Percentiles rank a stretch among this genome's conserved stretches.
Conservation (phyloP, 495 filamentous ascomycete genomes). For the Tuber magnatum region DNA sequence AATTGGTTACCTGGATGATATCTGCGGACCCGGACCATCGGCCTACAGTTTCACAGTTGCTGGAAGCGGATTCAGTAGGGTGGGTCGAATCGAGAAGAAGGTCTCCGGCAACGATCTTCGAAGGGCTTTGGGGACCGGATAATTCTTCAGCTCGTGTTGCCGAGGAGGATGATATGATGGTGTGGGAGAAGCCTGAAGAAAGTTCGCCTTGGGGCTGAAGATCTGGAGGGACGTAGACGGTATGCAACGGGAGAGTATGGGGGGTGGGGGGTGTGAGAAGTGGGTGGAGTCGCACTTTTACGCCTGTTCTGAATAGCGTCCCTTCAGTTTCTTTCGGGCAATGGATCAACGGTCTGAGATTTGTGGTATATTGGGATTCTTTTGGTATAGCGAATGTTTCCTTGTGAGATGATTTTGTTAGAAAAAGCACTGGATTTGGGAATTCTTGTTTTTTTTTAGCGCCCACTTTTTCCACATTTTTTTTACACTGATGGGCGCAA, state of each 20-base stretch:
- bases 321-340: conserved; percentile 18
- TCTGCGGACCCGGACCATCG: conserved; percentile 63
- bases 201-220: neutral
- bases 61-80: conserved; percentile 58
- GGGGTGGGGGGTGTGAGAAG: conserved; percentile 13
- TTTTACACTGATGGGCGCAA: conserved; percentile 14
- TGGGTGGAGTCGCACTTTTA: conserved; percentile 29
- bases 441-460: conserved; percentile 11
- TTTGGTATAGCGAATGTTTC: conserved; percentile 21
- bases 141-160: conserved; percentile 13
- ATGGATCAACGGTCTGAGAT: conserved; percentile 10
- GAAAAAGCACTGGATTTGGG: conserved; percentile 13
- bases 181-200: neutral
- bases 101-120: conserved; percentile 81
- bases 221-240: conserved; percentile 3
- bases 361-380: conserved; percentile 14
- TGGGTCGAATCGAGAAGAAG: conserved; percentile 70
- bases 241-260: conserved; percentile 20
- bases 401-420: conserved; percentile 6
- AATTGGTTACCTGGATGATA: conserved; percentile 84
- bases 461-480: conserved; percentile 21
- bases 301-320: conserved; percentile 25
- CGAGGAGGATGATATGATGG: conserved; percentile 30
- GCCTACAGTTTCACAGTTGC: conserved; percentile 65
- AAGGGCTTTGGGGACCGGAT: conserved; percentile 90